phyloP scores from a whole-genome alignment of 1,284 basidiomycete genomes.

The Apiotrichum gamsii region DNA sequence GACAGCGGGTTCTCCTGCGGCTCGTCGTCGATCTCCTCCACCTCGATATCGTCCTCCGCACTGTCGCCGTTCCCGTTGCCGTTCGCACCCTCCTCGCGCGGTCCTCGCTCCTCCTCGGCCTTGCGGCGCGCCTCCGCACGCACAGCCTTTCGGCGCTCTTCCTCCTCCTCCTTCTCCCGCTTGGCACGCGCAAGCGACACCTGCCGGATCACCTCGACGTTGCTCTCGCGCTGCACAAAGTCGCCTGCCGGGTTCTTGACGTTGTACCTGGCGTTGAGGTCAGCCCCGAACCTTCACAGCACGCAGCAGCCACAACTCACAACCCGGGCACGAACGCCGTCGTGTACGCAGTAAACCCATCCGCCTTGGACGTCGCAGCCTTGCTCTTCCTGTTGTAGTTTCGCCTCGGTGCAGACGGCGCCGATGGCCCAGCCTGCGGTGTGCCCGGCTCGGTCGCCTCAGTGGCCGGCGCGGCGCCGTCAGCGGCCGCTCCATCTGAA shows the following conservation, averaged over 20 bases:
- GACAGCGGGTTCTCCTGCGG: slow-evolving; percentile 22
- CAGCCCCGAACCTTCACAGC: too few species aligned
- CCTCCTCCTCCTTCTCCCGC: slow-evolving; percentile 21
- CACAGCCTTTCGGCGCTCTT: slow-evolving; percentile 3
- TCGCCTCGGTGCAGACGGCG: slow-evolving; percentile 2
- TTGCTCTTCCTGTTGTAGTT: slow-evolving; percentile 10
- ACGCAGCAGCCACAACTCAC: slow-evolving; percentile 15
- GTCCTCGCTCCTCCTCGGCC: slow-evolving; percentile 2
- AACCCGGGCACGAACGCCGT: slow-evolving; percentile 36
- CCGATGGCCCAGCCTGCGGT: slow-evolving; percentile 9
- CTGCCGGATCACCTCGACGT: slow-evolving; percentile 37
- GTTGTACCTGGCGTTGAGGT: slow-evolving; percentile 25
- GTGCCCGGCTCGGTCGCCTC: slow-evolving; percentile 3
- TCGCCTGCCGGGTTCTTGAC: slow-evolving; percentile 44
- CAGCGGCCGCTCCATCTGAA: too few species aligned
- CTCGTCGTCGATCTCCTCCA: slow-evolving; percentile 1
- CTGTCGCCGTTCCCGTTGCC: background rate
- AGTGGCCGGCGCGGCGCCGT: background rate
- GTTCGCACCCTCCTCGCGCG: background rate
- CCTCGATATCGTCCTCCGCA: background rate
- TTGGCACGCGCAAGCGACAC: slow-evolving; percentile 23
- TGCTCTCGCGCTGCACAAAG: slow-evolving; percentile 32
- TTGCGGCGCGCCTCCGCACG: background rate
- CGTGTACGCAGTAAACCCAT: slow-evolving; percentile 27
- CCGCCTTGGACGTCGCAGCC: slow-evolving; percentile 12